Evolutionary conservation across 2,329 filamentous ascomycete genomes (phyloP).

Genomic region (Paracamarosporium sp.): DNA sequence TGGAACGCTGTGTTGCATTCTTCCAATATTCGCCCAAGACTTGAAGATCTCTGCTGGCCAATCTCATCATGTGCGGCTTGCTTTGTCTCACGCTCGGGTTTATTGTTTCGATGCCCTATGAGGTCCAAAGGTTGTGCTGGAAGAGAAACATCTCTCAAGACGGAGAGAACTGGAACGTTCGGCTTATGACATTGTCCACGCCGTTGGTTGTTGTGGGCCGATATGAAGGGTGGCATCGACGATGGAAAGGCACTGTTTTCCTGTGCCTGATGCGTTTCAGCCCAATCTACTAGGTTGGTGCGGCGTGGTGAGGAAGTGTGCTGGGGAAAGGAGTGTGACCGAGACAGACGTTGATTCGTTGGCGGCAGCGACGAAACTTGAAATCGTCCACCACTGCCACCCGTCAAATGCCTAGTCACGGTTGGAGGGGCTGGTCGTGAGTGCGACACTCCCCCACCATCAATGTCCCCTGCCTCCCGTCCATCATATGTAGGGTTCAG

Average conservation of each 20-base stretch:
- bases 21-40: constrained; percentile 31
- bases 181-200: neutral
- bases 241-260: constrained; percentile 18
- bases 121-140: neutral
- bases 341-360: constrained; percentile 21
- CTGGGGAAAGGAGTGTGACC: constrained; percentile 32
- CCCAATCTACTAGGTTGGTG: constrained; percentile 20
- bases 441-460: constrained; percentile 8
- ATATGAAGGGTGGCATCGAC: constrained; percentile 25
- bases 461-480: constrained; percentile 1
- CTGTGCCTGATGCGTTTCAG: constrained; percentile 7
- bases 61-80: neutral
- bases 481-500: constrained; percentile 9
- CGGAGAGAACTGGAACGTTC: neutral
- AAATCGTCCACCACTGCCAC: constrained; percentile 17
- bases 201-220: neutral
- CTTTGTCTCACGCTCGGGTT: neutral
- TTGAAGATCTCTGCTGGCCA: constrained; percentile 26
- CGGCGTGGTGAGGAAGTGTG: constrained; percentile 25
- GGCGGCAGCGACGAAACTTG: constrained; percentile 25
- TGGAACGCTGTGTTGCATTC: constrained; percentile 31
- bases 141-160: constrained; percentile 1
- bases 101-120: neutral
- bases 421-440: constrained; percentile 14
- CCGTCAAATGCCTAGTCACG: constrained; percentile 10